A percentile compares a stretch with the other conserved stretches of the same genome.
Evolutionary conservation across 1,139 yeast species (phyloP).

Genomic region (Spathaspora sp.): DNA sequence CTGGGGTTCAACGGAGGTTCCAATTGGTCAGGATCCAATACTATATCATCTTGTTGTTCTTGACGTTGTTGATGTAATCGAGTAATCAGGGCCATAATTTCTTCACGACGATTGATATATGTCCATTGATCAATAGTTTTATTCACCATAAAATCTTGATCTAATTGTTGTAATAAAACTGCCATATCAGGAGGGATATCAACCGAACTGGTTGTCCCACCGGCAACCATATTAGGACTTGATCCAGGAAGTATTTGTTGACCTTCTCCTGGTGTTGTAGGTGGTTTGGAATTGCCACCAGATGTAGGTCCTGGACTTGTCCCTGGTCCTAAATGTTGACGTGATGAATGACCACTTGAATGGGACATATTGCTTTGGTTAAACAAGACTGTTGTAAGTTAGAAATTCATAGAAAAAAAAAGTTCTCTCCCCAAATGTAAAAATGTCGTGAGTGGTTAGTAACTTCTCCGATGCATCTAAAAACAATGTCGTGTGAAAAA

Average conservation of each 20-base stretch:
- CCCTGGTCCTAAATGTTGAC: background rate
- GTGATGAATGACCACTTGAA: constrained; percentile 1
- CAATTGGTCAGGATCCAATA: constrained; percentile 41
- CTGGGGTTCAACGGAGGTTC: constrained; percentile 64
- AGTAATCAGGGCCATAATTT: constrained; percentile 41
- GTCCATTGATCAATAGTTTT: constrained; percentile 51
- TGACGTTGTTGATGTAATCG: constrained; percentile 37
- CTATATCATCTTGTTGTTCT: constrained; percentile 11
- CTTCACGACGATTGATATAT: constrained; percentile 47
- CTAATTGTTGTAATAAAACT: constrained; percentile 41
- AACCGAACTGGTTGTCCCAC: constrained; percentile 14
- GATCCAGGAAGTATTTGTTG: constrained; percentile 11
- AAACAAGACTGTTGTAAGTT: no score
- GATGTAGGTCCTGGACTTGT: constrained; percentile 15
- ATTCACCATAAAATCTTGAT: constrained; percentile 42
- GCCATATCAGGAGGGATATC: constrained; percentile 53
- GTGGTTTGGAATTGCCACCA: no score
- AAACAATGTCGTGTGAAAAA: background rate
- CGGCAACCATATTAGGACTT: constrained; percentile 8
- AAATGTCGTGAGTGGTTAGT: background rate
- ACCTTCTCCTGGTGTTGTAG: constrained; percentile 6
- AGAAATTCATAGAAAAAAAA: no score
- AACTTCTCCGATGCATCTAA: background rate
- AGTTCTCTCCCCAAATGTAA: background rate
- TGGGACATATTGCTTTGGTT: constrained; percentile 1